Evolutionary conservation across 768 basidiomycete genomes (phyloP), one percentile per base, ranked within the genome.

Genomic region (Rossbeevera mucosa): DNA sequence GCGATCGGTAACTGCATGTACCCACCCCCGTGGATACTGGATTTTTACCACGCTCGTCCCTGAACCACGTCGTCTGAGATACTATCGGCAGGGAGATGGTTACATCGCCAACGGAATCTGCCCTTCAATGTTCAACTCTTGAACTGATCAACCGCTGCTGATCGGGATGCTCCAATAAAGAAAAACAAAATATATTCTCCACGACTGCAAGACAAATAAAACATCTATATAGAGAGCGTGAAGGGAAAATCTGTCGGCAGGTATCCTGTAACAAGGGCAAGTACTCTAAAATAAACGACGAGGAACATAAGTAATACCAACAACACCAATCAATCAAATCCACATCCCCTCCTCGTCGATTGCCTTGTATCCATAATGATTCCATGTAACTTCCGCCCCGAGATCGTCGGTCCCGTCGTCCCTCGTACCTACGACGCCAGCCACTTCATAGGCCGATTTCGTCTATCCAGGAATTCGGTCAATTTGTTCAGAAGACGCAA

Each of bases 361-460:
- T 2, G 72, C 70, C 30, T 59, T 64, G 16, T 74, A 64, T 13
- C 80, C 80, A 56, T 70, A 78, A 21, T n/a, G 59, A 69, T 7
- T 67, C 82, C 81, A 83, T 40, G 80, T 72, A 5, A 58, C 25
- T 0, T 70, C 69, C 7, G 78, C 80, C 16, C 77, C 66, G 26
- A 82, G 64, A 57, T 83, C 82, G 5, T 75, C 72, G 6, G 67
- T 61, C 11, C 71, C 76, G 45, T 78, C 75, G 22, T 71, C 65
- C 45, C 71, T 76, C 8, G 71, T 67, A 2, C 76, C 76, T 22
- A 81, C 72, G 13, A 71, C 66, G 20, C 72, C 75, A 14, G 73
- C 68, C 3, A 76, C 69, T 55, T 82, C 76, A 51, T 78, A 80
- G 13, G 77, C 73, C 16, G 70, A 63, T 44, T 72, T 75, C 49